Conservation (phyloP, 768 basidiomycete species). For the Termitomyces sp. region DNA sequence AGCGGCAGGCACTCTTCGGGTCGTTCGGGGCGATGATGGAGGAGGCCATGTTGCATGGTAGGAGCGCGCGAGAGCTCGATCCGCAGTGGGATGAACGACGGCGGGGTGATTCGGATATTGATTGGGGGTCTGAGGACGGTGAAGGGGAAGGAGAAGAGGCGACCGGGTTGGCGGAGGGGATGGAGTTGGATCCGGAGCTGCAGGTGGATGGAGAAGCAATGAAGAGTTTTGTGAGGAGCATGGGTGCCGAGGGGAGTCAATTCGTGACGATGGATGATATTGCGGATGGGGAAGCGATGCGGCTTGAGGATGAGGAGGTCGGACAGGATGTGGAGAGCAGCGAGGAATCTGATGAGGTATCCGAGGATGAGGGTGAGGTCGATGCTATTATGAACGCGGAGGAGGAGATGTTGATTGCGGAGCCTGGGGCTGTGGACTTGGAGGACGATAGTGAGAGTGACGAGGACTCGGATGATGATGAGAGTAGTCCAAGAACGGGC, state of each 20-base stretch:
- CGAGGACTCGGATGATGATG: constrained; percentile 31
- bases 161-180: constrained; percentile 43
- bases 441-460: constrained; percentile 32
- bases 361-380: constrained; percentile 28
- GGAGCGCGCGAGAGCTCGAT: constrained; percentile 24
- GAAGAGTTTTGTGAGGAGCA: constrained; percentile 30
- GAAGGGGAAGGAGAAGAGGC: constrained; percentile 35
- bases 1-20: constrained; percentile 33
- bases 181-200: constrained; percentile 64
- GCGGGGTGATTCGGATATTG: constrained; percentile 24
- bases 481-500: constrained; percentile 37
- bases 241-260: constrained; percentile 13
- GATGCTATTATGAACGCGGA: constrained; percentile 40
- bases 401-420: constrained; percentile 41
- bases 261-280: constrained; percentile 68
- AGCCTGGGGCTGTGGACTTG: constrained; percentile 21
- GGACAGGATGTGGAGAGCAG: constrained; percentile 42
- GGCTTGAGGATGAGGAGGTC: constrained; percentile 51
- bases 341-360: constrained; percentile 40
- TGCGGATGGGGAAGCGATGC: constrained; percentile 52
- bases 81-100: constrained; percentile 48
- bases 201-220: constrained; percentile 44
- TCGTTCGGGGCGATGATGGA: constrained; percentile 52
- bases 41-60: constrained; percentile 45
- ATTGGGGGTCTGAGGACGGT: constrained; percentile 68